Conservation (phyloP, 176 grass and related monocot genomes). For the Elymus sibiricus region DNA sequence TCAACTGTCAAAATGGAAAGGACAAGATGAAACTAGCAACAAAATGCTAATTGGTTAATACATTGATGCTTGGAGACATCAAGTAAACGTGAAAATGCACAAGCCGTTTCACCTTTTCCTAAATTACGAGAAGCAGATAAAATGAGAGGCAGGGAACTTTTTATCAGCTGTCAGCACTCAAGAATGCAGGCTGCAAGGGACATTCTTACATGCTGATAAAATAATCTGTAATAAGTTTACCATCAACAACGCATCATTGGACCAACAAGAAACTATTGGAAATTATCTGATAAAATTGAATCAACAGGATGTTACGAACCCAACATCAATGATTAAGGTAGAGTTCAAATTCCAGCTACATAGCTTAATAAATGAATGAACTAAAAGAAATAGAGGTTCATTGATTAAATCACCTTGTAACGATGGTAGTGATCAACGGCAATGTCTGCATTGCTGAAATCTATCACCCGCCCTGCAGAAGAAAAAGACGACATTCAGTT, state of each 20-base stretch:
- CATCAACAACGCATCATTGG: background rate
- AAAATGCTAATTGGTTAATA: background rate
- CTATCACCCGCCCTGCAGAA: conserved; percentile 72
- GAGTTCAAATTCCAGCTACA: background rate
- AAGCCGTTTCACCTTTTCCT: background rate
- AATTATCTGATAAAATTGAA: background rate
- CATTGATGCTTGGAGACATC: background rate
- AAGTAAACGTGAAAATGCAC: conserved; percentile 9
- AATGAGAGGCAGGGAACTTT: background rate
- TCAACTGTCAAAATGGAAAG: background rate
- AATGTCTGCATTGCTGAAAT: conserved; percentile 95
- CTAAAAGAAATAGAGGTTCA: background rate
- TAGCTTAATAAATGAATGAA: background rate
- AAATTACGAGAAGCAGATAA: background rate
- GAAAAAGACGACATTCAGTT: background rate
- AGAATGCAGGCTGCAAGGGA: background rate
- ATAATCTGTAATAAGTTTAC: background rate
- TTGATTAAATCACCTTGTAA: conserved; percentile 55
- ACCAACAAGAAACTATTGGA: background rate
- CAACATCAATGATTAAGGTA: background rate
- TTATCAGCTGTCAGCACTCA: background rate
- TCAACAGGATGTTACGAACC: background rate
- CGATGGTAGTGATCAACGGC: conserved; percentile 98
- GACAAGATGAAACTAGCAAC: background rate
- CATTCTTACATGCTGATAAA: background rate